Evolutionary conservation across 768 basidiomycete genomes (phyloP).

Genomic region (Lentinula lateritia): DNA sequence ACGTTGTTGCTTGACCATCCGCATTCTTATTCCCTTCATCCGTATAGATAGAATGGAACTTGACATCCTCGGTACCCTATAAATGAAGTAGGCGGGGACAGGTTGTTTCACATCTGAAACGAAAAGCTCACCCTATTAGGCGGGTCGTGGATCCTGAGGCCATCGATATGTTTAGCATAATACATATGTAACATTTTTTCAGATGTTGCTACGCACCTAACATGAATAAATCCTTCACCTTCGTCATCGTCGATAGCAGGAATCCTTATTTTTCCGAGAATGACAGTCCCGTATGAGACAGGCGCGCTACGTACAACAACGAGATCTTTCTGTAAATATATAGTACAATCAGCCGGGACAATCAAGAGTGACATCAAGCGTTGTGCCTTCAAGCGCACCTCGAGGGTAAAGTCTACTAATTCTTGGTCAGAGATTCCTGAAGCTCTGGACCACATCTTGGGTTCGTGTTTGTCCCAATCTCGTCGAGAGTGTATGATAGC

Average conservation of each 20-base stretch:
- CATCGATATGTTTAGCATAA: neutral
- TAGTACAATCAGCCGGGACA: neutral
- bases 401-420: conserved; percentile 46
- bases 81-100: neutral
- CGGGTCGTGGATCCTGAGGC: conserved; percentile 64
- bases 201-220: conserved; percentile 39
- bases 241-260: conserved; percentile 58
- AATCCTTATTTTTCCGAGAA: conserved; percentile 72
- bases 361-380: neutral
- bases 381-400: conserved; percentile 23
- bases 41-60: conserved; percentile 68
- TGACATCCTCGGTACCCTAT: conserved; percentile 60
- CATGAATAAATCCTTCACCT: conserved; percentile 65
- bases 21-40: conserved; percentile 45
- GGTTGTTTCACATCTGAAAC: neutral
- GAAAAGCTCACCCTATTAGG: conserved; percentile 52
- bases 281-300: conserved; percentile 64
- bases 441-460: conserved; percentile 38
- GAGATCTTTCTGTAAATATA: conserved; percentile 26
- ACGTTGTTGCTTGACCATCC: conserved; percentile 47
- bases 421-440: conserved; percentile 42
- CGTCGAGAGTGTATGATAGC: conserved; percentile 62
- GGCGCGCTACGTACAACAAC: conserved; percentile 45
- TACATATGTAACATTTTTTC: conserved; percentile 10
- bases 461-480: conserved; percentile 70